Evolutionary conservation across 106 monocot genomes (phyloP).

Genomic region (Xerophyta viscosa): DNA sequence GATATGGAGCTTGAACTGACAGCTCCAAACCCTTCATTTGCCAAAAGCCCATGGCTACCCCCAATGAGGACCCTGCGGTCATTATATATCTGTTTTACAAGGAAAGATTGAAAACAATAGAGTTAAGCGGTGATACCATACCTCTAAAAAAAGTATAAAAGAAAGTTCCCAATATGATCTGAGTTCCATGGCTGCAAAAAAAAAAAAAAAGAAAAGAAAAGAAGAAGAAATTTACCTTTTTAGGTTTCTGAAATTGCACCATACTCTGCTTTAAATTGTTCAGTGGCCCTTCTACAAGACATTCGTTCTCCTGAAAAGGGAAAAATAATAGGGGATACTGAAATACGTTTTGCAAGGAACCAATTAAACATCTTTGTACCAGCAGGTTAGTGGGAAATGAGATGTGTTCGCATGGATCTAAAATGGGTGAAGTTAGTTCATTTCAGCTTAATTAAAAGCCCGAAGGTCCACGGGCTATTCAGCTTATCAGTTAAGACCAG

Average conservation of each 20-base stretch:
- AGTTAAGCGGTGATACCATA: background rate
- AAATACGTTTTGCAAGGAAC: slow-evolving; percentile 8
- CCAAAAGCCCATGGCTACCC: slow-evolving; percentile 39
- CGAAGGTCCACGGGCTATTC: too few species aligned
- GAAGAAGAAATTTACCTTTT: slow-evolving; percentile 43
- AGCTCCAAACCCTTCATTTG: slow-evolving; percentile 41
- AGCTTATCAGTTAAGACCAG: too few species aligned
- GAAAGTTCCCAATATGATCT: background rate
- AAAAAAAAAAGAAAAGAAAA: background rate
- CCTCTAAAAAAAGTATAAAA: too few species aligned
- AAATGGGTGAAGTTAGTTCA: too few species aligned
- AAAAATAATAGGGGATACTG: background rate
- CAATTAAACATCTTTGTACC: too few species aligned
- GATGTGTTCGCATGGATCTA: too few species aligned
- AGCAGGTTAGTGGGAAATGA: too few species aligned
- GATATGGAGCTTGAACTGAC: slow-evolving; percentile 25
- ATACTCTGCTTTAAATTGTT: slow-evolving; percentile 99
- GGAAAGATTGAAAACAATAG: background rate
- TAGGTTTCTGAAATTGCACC: slow-evolving; percentile 99
- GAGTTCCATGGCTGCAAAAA: background rate
- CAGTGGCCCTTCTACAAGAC: slow-evolving; percentile 94
- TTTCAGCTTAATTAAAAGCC: too few species aligned
- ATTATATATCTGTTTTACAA: slow-evolving; percentile 65
- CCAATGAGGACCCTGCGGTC: slow-evolving; percentile 72
- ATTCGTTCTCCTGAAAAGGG: slow-evolving; percentile 77